A percentile compares a stretch with the other conserved stretches of the same genome.
phyloP scores from a whole-genome alignment of 257 asterid species.

The Anisodus acutangulus region DNA sequence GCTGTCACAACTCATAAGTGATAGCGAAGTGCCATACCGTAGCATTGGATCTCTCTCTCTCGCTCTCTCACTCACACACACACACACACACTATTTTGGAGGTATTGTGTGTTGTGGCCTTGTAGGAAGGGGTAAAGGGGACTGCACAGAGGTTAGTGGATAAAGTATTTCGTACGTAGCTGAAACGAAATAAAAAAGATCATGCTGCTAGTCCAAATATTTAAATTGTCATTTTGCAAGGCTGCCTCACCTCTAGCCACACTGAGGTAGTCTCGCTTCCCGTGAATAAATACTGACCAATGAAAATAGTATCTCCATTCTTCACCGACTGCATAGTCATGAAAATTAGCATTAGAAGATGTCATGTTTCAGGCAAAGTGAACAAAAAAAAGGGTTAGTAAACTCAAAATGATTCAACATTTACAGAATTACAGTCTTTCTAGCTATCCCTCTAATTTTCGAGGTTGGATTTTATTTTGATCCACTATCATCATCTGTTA shows the following conservation, averaged over 20 bases:
- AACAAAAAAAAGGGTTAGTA: background rate
- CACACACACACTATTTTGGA: background rate
- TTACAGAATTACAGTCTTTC: background rate
- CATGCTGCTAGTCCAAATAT: background rate
- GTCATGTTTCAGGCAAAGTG: background rate
- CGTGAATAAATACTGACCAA: slow-evolving; percentile 94
- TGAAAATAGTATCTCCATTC: slow-evolving; percentile 90
- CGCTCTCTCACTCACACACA: background rate
- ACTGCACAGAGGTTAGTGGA: background rate
- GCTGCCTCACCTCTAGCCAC: slow-evolving; percentile 79
- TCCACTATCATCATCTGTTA: background rate
- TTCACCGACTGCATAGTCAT: slow-evolving; percentile 74
- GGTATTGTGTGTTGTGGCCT: background rate
- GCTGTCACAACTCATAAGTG: slow-evolving; percentile 20
- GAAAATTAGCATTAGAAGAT: slow-evolving; percentile 19
- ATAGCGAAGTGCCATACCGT: background rate
- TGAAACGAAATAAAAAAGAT: background rate
- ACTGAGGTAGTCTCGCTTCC: slow-evolving; percentile 98
- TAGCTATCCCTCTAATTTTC: background rate
- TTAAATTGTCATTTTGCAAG: background rate
- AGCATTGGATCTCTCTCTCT: background rate
- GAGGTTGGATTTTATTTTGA: background rate
- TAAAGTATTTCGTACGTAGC: background rate
- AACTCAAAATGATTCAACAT: slow-evolving; percentile 30
- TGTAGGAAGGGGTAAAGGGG: background rate